Evolutionary conservation across 768 basidiomycete genomes (phyloP), one percentile per base, ranked within the genome.

Genomic region (Tremella fuciformis): DNA sequence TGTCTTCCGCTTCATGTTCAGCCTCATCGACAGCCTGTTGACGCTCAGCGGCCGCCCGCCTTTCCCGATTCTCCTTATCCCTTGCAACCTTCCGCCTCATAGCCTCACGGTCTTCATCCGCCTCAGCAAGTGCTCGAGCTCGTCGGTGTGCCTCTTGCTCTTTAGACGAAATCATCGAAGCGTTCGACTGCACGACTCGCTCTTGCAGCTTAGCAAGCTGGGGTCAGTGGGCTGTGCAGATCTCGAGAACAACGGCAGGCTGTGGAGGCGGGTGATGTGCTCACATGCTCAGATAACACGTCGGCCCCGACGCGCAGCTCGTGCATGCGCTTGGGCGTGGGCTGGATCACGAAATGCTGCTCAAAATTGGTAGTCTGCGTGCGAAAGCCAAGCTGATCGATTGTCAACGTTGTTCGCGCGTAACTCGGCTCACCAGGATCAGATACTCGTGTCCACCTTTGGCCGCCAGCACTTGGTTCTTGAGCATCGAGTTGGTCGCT

Each of bases 391-490:
- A 74, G 66, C 73, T 74, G 46, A 55, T 6, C 29, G 46, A 55
- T 6, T 21, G 16, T 49, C 37, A 29, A 38, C 48, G 13, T 26
- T 16, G 18, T 40, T n/a, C n/a, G n/a, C n/a, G n/a, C n/a, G n/a
- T n/a, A n/a, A n/a, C n/a, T 0, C 29, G 29, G 66, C 71, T 62
- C 46, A 74, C 73, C 25, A 62, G 60, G n/a, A 72, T 66, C 21
- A 74, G 61, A 48, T 66, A 70, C 19, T 70, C 73, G 29, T 69
- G 60, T 4, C 68, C 73, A 15, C 73, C 70, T 40, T 62, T 66
- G 2, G 55, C 57, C 16, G 29, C 56, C 19, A 74, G 52, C 1
- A 74, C 60, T 58, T 71, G 70, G 40, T 68, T 65, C 53, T 72
- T 68, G 37, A 74, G 46, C 38, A 57, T 48, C 0, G 52, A 37